Percentiles rank a stretch among this genome's conserved stretches.
Evolutionary conservation across 192 early-diverging fungal species (phyloP).

Genomic region (Glomus cerebriforme): DNA sequence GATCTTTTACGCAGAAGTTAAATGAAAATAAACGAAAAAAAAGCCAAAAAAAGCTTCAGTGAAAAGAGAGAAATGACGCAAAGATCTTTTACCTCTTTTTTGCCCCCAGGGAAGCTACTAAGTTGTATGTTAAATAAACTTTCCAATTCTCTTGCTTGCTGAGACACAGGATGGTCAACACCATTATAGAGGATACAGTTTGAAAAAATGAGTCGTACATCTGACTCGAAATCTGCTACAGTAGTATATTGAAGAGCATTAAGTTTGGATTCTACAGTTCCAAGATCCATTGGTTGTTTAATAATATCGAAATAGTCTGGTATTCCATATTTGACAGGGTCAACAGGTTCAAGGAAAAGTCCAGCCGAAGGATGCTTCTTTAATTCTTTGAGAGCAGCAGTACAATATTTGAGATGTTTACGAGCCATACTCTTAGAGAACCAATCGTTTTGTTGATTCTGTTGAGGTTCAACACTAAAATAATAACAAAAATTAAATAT

Average conservation of each 20-base stretch:
- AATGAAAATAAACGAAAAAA: constrained; percentile 6
- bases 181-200: constrained; percentile 87
- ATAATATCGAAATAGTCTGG: constrained; percentile 78
- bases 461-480: neutral
- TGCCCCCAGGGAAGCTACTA: constrained; percentile 64
- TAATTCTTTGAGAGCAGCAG: constrained; percentile 69
- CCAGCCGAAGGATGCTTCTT: constrained; percentile 81
- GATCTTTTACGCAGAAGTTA: neutral
- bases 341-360: constrained; percentile 86
- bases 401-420: constrained; percentile 85
- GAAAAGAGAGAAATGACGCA: neutral
- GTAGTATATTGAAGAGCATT: constrained; percentile 60
- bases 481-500: neutral
- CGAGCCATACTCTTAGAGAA: constrained; percentile 60
- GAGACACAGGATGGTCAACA: constrained; percentile 66
- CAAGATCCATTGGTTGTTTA: constrained; percentile 78
- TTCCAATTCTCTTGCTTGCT: constrained; percentile 70
- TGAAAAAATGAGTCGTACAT: constrained; percentile 72
- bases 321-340: constrained; percentile 73
- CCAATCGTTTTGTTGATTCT: constrained; percentile 16
- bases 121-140: constrained; percentile 67
- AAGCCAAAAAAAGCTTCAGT: neutral
- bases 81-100: constrained; percentile 49
- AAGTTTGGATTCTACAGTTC: constrained; percentile 73
- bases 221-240: constrained; percentile 66